phyloP scores from a whole-genome alignment of 371 early-diverging fungal species.

The Mortierella polycephala region DNA sequence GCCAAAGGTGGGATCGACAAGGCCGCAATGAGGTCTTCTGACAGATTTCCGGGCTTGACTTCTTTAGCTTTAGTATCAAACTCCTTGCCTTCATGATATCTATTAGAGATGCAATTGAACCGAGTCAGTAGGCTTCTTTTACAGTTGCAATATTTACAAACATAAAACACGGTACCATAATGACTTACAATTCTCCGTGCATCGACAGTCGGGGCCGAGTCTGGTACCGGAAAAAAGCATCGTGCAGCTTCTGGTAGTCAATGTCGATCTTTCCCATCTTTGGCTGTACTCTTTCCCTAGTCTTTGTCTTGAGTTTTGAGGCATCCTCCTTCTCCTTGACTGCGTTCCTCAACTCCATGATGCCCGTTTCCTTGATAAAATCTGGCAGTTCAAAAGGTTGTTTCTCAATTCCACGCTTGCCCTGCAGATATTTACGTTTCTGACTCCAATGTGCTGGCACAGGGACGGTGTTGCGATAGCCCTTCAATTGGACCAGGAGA shows the following conservation, averaged over 20 bases:
- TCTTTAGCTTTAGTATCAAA: slow-evolving; percentile 90
- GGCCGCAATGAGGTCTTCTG: slow-evolving; percentile 88
- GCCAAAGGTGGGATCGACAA: slow-evolving; percentile 92
- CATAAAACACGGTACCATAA: neutral
- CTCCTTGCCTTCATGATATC: slow-evolving; percentile 98
- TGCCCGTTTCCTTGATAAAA: slow-evolving; percentile 97
- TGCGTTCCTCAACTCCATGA: slow-evolving; percentile 95
- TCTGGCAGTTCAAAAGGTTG: slow-evolving; percentile 96
- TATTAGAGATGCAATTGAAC: slow-evolving; percentile 17
- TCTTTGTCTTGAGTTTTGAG: slow-evolving; percentile 83
- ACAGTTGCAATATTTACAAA: neutral
- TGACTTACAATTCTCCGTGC: slow-evolving; percentile 89
- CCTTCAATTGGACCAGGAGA: slow-evolving; percentile 90
- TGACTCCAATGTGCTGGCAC: slow-evolving; percentile 97
- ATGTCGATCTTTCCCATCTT: slow-evolving; percentile 97
- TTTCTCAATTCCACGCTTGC: slow-evolving; percentile 96
- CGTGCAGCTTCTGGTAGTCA: slow-evolving; percentile 96
- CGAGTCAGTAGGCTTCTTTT: no score
- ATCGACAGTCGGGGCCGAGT: slow-evolving; percentile 85
- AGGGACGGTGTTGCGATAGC: slow-evolving; percentile 93
- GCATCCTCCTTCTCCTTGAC: slow-evolving; percentile 90
- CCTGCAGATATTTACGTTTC: slow-evolving; percentile 95
- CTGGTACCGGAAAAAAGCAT: slow-evolving; percentile 97
- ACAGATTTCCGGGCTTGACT: slow-evolving; percentile 91
- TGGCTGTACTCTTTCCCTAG: slow-evolving; percentile 89